These are phyloP conservation scores for Peronospora tabacina DNA, from an alignment of 352 stramenopile genomes.

Conservation along the genomic window DNA sequence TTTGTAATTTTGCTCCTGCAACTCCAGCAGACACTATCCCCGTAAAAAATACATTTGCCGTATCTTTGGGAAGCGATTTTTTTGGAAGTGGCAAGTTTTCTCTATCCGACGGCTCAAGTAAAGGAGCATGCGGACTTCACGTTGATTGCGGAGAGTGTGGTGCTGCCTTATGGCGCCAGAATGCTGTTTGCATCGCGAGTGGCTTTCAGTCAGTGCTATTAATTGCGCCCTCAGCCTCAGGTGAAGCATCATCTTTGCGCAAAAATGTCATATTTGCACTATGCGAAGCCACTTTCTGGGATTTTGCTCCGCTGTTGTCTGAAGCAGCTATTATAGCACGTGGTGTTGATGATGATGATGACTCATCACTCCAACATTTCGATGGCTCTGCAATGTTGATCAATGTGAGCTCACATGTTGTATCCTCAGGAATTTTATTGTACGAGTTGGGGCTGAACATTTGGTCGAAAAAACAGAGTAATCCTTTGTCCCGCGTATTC, in stretches of 20 bases:
- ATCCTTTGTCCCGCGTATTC: constrained; percentile 31
- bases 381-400: constrained; percentile 37
- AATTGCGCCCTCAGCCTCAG: constrained; percentile 17
- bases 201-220: constrained; percentile 50
- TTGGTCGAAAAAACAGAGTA: constrained; percentile 32
- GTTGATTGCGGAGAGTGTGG: constrained; percentile 23
- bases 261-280: constrained; percentile 50
- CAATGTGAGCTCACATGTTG: constrained; percentile 25
- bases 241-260: constrained; percentile 9
- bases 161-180: constrained; percentile 50
- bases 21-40: constrained; percentile 26
- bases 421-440: constrained; percentile 16
- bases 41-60: constrained; percentile 35
- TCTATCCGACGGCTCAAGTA: constrained; percentile 19
- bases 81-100: constrained; percentile 37
- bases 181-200: constrained; percentile 27
- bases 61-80: constrained; percentile 34
- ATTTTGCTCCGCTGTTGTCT: constrained; percentile 43
- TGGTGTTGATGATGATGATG: constrained; percentile 1
- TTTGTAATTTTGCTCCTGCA: constrained; percentile 28
- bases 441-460: constrained; percentile 43
- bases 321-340: constrained; percentile 38
- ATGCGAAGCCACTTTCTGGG: constrained; percentile 64
- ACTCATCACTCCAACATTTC: constrained; percentile 16
- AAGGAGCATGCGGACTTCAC: constrained; percentile 17